These are phyloP conservation scores for Tardiomyces depauwii DNA, from an alignment of 1,139 yeast species.

Conservation along the genomic window DNA sequence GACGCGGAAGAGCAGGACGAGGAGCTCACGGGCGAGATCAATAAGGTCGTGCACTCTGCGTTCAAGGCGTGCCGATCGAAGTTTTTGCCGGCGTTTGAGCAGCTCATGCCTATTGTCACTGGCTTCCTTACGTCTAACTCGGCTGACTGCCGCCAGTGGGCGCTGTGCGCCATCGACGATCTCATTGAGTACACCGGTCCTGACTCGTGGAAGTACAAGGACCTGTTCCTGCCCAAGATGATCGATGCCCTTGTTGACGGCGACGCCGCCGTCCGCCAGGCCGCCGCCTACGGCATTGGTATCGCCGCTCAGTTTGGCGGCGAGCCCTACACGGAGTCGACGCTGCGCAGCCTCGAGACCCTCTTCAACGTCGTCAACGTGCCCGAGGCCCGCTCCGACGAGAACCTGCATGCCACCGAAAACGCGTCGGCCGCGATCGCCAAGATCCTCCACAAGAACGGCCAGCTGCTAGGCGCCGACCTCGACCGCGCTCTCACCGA, in stretches of 20 bases:
- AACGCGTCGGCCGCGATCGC: conserved; percentile 77
- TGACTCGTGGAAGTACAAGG: conserved; percentile 52
- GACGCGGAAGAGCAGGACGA: conserved; percentile 87
- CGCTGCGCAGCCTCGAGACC: conserved; percentile 59
- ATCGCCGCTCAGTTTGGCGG: conserved; percentile 78
- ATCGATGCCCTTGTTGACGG: conserved; percentile 49
- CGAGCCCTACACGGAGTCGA: conserved; percentile 46
- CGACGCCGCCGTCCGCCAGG: conserved; percentile 75
- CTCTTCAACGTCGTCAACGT: conserved; percentile 62
- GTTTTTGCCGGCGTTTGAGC: conserved; percentile 57
- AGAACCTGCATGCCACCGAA: conserved; percentile 79
- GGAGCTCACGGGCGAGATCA: conserved; percentile 76
- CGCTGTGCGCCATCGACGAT: conserved; percentile 71
- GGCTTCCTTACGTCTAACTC: conserved; percentile 45
- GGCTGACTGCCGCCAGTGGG: conserved; percentile 61
- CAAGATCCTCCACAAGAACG: conserved; percentile 41
- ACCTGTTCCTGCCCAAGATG: conserved; percentile 49
- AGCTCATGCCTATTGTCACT: conserved; percentile 22
- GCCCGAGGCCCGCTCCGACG: conserved; percentile 83
- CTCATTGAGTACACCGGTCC: conserved; percentile 70
- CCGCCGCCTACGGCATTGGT: conserved; percentile 78
- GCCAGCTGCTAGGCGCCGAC: conserved; percentile 39
- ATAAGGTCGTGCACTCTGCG: conserved; percentile 62
- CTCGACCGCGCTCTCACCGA: conserved; percentile 51
- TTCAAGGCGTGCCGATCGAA: conserved; percentile 51